Evolutionary conservation across 1,139 yeast genomes (phyloP).

Genomic region (Scheffersomyces illinoinensis): DNA sequence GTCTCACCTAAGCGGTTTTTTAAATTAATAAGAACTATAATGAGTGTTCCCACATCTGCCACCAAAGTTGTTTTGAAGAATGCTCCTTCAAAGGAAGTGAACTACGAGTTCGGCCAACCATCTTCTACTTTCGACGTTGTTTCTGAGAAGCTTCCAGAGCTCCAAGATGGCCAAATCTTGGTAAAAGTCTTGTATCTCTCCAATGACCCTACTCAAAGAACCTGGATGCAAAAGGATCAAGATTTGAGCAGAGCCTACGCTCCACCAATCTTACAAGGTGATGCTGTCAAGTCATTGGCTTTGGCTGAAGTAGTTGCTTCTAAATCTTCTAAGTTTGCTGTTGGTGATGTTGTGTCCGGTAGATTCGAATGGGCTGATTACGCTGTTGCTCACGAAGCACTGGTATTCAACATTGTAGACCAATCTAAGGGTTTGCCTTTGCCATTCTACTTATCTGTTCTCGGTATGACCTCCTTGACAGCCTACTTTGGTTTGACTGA

Average conservation of each 20-base stretch:
- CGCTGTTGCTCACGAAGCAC: conserved; percentile 18
- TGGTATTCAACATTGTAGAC: conserved; percentile 26
- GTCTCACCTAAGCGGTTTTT: neutral
- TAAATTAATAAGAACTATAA: neutral
- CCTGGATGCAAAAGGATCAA: conserved; percentile 22
- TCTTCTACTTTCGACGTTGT: conserved; percentile 9
- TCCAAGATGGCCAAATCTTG: conserved; percentile 19
- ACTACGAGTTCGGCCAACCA: conserved; percentile 1
- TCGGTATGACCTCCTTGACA: conserved; percentile 62
- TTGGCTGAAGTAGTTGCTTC: conserved; percentile 24
- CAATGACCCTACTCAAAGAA: conserved; percentile 32
- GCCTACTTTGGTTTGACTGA: conserved; percentile 59
- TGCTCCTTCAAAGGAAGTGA: neutral
- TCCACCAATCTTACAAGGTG: conserved; percentile 22
- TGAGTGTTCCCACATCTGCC: neutral
- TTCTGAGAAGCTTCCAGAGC: neutral
- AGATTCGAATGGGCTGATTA: conserved; percentile 33
- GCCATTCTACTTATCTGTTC: conserved; percentile 29
- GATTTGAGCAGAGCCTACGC: conserved; percentile 20
- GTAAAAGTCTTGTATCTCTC: conserved; percentile 23
- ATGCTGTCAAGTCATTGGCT: conserved; percentile 19
- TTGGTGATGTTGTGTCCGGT: conserved; percentile 24
- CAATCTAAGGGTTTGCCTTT: conserved; percentile 22
- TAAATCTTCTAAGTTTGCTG: conserved; percentile 20
- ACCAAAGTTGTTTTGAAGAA: conserved; percentile 2